These are phyloP conservation scores for Tetracladium setigerum DNA, from an alignment of 495 filamentous ascomycete genomes.

Conservation along the genomic window DNA sequence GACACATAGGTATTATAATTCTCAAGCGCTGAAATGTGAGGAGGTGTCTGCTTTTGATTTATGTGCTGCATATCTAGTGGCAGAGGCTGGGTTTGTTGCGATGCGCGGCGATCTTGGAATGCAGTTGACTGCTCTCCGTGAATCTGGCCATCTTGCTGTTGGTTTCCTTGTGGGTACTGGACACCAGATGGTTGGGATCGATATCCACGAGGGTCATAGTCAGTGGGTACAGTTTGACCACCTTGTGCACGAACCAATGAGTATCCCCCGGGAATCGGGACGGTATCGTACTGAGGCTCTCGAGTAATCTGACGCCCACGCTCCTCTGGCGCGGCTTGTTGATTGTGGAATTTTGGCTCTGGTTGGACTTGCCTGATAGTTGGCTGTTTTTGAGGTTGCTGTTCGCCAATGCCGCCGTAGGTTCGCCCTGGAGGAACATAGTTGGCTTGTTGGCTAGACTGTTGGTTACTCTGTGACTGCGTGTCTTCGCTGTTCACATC, in stretches of 20 bases:
- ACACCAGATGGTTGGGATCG: conserved; percentile 5
- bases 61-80: too few species aligned
- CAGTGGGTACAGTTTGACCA: conserved; percentile 9
- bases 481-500: conserved; percentile 8
- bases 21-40: not conserved
- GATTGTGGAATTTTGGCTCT: not conserved
- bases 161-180: not conserved
- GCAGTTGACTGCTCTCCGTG: too few species aligned
- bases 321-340: not conserved
- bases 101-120: too few species aligned
- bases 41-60: too few species aligned
- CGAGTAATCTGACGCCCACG: conserved; percentile 12
- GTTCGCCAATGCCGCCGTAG: conserved; percentile 11
- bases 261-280: conserved; percentile 21
- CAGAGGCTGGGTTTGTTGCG: too few species aligned
- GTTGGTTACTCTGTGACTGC: conserved; percentile 5
- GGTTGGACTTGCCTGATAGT: not conserved
- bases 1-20: conserved; percentile 2
- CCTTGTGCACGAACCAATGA: conserved; percentile 18
- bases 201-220: conserved; percentile 19
- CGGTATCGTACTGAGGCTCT: conserved; percentile 19
- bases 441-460: not conserved
- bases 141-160: too few species aligned
- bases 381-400: not conserved
- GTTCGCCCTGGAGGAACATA: conserved; percentile 8